phyloP scores from a whole-genome alignment of 345 rosid genomes.

The Camelina laxa region DNA sequence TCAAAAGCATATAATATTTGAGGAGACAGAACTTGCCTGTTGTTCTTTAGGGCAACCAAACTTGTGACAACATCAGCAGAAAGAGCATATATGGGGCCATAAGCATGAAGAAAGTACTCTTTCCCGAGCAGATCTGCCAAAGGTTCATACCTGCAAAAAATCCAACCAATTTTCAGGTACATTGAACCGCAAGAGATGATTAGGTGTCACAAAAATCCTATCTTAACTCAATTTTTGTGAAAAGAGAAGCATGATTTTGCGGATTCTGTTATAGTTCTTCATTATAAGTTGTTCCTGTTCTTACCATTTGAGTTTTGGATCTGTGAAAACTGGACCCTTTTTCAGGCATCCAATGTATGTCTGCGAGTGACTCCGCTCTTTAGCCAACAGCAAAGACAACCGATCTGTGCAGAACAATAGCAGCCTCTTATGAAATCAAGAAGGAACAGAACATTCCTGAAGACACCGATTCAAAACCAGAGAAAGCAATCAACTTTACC shows the following conservation, averaged over 20 bases:
- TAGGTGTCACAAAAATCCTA: neutral
- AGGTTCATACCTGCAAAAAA: constrained; percentile 82
- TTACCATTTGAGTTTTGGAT: constrained; percentile 89
- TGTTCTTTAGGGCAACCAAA: constrained; percentile 73
- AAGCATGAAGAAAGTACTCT: constrained; percentile 93
- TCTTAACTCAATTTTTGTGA: neutral
- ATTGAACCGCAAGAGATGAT: constrained; percentile 27
- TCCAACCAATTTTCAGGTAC: constrained; percentile 1
- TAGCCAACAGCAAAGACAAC: constrained; percentile 75
- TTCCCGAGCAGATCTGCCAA: constrained; percentile 72
- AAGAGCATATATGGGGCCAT: constrained; percentile 93
- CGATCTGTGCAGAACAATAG: constrained; percentile 55
- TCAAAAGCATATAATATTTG: neutral
- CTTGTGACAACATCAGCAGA: constrained; percentile 86
- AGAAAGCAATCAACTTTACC: constrained; percentile 47
- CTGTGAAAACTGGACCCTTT: constrained; percentile 86
- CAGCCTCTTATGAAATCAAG: constrained; percentile 12
- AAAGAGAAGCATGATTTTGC: constrained; percentile 11
- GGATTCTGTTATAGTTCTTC: constrained; percentile 5
- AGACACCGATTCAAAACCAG: neutral
- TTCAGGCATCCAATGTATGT: constrained; percentile 96
- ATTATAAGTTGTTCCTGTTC: constrained; percentile 17
- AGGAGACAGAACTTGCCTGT: constrained; percentile 59
- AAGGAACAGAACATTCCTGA: neutral
- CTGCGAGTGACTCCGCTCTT: constrained; percentile 79